A percentile compares a stretch with the other conserved stretches of the same genome.
Conservation (phyloP, 179 eudicot species). For the Silene vulgaris region DNA sequence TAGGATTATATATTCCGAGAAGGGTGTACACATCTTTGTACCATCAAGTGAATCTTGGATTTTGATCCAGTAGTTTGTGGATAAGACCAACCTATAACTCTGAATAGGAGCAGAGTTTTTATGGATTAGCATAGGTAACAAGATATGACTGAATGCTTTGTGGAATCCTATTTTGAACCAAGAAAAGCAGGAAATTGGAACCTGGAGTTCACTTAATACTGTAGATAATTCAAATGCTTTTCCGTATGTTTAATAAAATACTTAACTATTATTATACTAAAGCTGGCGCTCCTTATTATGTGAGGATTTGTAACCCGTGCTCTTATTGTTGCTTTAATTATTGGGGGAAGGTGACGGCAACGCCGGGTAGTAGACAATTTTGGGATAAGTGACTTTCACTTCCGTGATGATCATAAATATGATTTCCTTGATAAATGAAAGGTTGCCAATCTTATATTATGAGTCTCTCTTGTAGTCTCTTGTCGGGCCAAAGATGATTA, state of each 20-base stretch:
- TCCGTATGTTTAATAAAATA: background rate
- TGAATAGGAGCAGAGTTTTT: background rate
- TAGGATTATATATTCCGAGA: background rate
- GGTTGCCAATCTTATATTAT: background rate
- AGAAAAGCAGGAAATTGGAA: background rate
- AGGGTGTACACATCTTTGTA: background rate
- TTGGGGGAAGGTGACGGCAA: background rate
- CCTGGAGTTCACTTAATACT: background rate
- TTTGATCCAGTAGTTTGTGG: background rate
- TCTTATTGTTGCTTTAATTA: background rate
- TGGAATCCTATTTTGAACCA: background rate
- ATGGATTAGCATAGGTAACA: background rate
- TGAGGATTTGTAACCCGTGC: background rate
- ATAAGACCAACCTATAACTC: conserved; percentile 5
- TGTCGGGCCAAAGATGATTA: background rate
- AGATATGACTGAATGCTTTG: background rate
- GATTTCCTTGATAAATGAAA: background rate
- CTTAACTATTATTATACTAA: background rate
- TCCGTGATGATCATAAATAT: background rate
- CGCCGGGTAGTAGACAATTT: background rate
- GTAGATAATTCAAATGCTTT: background rate
- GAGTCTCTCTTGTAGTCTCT: background rate
- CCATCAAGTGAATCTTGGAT: background rate
- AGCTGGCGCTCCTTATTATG: background rate
- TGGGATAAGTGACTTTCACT: background rate